phyloP scores from a whole-genome alignment of 805 yeast species.

The Tetrapisispora namnaoensis region DNA sequence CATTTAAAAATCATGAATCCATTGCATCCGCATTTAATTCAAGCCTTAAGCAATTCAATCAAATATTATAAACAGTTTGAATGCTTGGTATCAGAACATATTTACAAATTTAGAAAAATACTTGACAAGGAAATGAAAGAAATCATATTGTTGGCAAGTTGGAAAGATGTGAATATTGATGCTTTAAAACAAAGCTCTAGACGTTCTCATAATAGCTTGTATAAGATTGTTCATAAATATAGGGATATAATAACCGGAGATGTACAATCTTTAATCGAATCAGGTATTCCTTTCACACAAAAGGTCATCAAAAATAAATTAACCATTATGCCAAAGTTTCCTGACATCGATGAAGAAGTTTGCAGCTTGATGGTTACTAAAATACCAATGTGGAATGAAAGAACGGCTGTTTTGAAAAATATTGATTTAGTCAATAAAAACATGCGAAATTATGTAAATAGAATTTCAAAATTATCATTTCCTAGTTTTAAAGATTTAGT shows the following conservation, averaged over 20 bases:
- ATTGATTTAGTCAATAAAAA: slow-evolving; percentile 41
- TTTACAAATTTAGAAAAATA: slow-evolving; percentile 39
- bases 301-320: slow-evolving; percentile 6
- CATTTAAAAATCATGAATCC: slow-evolving; percentile 37
- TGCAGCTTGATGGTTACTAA: slow-evolving; percentile 21
- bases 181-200: slow-evolving; percentile 92
- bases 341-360: slow-evolving; percentile 7
- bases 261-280: slow-evolving; percentile 47
- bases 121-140: slow-evolving; percentile 77
- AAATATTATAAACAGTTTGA: slow-evolving; percentile 60
- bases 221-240: slow-evolving; percentile 75
- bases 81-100: slow-evolving; percentile 36
- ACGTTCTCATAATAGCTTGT: slow-evolving; percentile 73
- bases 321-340: neutral
- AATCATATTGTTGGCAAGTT: slow-evolving; percentile 80
- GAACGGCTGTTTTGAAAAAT: slow-evolving; percentile 50
- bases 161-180: slow-evolving; percentile 93
- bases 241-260: slow-evolving; percentile 48
- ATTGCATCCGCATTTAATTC: slow-evolving; percentile 15
- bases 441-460: slow-evolving; percentile 41
- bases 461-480: slow-evolving; percentile 26
- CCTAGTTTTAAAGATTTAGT: slow-evolving; percentile 51
- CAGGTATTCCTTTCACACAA: slow-evolving; percentile 36
- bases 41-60: slow-evolving; percentile 33
- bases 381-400: slow-evolving; percentile 41